Percentiles rank a stretch among this genome's conserved stretches.
Conservation (phyloP, 495 filamentous ascomycete species). For the Terfezia claveryi region DNA sequence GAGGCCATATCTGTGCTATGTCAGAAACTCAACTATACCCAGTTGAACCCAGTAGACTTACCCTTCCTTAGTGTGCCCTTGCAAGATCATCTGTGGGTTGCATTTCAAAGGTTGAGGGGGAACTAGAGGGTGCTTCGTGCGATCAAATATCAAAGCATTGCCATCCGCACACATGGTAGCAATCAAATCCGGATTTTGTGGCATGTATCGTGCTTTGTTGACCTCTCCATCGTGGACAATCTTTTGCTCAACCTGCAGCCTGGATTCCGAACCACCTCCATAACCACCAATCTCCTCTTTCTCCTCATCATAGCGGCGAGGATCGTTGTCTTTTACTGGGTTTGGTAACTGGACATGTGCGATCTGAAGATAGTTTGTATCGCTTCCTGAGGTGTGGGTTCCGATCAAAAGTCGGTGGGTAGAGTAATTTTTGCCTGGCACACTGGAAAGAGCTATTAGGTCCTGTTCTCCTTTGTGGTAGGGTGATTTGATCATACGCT, state of each 20-base stretch:
- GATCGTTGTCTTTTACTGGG: slow-evolving; percentile 42
- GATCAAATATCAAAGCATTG: slow-evolving; percentile 77
- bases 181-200: slow-evolving; percentile 92
- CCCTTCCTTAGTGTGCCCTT: slow-evolving; percentile 78
- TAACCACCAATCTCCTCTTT: slow-evolving; percentile 86
- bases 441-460: neutral
- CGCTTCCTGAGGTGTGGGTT: slow-evolving; percentile 75
- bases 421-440: slow-evolving; percentile 62
- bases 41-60: slow-evolving; percentile 19
- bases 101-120: slow-evolving; percentile 37
- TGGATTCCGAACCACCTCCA: slow-evolving; percentile 44
- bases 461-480: too few species aligned
- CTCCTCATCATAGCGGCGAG: slow-evolving; percentile 67
- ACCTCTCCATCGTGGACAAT: slow-evolving; percentile 94
- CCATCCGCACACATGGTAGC: slow-evolving; percentile 82
- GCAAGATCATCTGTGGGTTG: slow-evolving; percentile 53
- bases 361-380: slow-evolving; percentile 85
- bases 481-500: slow-evolving; percentile 29
- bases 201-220: slow-evolving; percentile 95
- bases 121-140: slow-evolving; percentile 64
- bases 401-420: slow-evolving; percentile 79
- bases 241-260: slow-evolving; percentile 77
- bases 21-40: neutral
- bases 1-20: slow-evolving; percentile 34
- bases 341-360: slow-evolving; percentile 82